A percentile compares a stretch with the other conserved stretches of the same genome.
These are phyloP conservation scores for Cardiospermum halicacabum DNA, from an alignment of 345 rosid genomes.

Conservation along the genomic window DNA sequence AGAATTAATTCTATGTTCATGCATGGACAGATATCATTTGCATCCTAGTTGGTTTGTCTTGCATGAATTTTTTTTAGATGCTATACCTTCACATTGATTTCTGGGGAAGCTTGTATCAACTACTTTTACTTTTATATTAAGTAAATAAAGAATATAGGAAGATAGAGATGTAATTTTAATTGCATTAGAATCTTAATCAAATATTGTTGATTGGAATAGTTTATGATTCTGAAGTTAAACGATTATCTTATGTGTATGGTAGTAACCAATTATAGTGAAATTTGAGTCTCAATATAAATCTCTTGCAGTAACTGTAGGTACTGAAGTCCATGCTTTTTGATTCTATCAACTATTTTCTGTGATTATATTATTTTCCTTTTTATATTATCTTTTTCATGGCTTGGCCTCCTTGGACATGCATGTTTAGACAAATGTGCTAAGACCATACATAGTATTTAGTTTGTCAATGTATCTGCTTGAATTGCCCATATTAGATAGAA, in stretches of 20 bases:
- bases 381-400: not conserved
- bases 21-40: no score
- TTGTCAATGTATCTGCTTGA: no score
- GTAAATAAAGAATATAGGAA: not conserved
- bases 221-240: not conserved
- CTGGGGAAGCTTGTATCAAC: not conserved
- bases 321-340: not conserved
- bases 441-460: no score
- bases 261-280: not conserved
- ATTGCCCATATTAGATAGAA: no score
- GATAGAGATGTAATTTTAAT: not conserved
- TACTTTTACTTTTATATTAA: not conserved
- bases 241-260: not conserved
- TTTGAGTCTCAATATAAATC: not conserved
- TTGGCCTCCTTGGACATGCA: not conserved
- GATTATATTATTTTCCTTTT: not conserved
- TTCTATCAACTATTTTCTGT: not conserved
- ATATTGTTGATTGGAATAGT: not conserved
- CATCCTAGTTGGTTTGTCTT: not conserved
- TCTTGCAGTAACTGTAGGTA: not conserved
- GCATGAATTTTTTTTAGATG: not conserved
- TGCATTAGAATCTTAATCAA: not conserved
- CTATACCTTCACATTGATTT: not conserved
- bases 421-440: no score
- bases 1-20: not conserved